Evolutionary conservation across 345 rosid genomes (phyloP).

Genomic region (Gossypium bickii): DNA sequence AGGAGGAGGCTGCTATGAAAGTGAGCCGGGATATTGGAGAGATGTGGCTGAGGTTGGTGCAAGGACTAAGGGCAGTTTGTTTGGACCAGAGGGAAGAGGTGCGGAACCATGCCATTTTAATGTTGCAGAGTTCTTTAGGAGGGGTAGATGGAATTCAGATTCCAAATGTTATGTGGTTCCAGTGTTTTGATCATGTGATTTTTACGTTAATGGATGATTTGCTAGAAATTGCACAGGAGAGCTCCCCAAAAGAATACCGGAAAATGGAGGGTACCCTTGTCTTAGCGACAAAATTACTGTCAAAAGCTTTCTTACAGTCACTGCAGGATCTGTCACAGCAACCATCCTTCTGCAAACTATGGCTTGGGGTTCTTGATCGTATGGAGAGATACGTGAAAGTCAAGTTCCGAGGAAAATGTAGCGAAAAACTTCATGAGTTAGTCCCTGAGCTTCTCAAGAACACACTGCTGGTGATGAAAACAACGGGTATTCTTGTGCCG

Average conservation of each 20-base stretch:
- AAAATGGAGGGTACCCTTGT: slow-evolving; percentile 64
- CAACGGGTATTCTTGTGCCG: slow-evolving; percentile 51
- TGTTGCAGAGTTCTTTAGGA: slow-evolving; percentile 44
- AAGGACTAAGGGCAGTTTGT: slow-evolving; percentile 52
- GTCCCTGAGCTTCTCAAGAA: slow-evolving; percentile 70
- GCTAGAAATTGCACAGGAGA: slow-evolving; percentile 33
- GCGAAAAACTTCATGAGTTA: slow-evolving; percentile 57
- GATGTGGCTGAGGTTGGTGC: slow-evolving; percentile 73
- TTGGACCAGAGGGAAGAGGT: slow-evolving; percentile 65
- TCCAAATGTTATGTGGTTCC: slow-evolving; percentile 55
- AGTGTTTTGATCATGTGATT: slow-evolving; percentile 54
- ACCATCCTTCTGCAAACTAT: slow-evolving; percentile 65
- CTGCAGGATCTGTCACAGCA: slow-evolving; percentile 51
- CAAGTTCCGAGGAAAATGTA: slow-evolving; percentile 50
- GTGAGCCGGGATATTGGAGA: slow-evolving; percentile 60
- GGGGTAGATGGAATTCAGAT: slow-evolving; percentile 47
- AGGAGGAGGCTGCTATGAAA: slow-evolving; percentile 50
- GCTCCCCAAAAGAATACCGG: slow-evolving; percentile 43
- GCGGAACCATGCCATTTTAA: slow-evolving; percentile 58
- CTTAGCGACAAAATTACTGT: slow-evolving; percentile 55
- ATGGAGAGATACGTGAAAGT: slow-evolving; percentile 58
- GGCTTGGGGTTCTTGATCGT: slow-evolving; percentile 59
- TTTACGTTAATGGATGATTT: slow-evolving; percentile 56
- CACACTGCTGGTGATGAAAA: slow-evolving; percentile 60
- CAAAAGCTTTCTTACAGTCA: slow-evolving; percentile 53